Conservation (phyloP, 495 filamentous ascomycete species). For the Aspergillus avenaceus region DNA sequence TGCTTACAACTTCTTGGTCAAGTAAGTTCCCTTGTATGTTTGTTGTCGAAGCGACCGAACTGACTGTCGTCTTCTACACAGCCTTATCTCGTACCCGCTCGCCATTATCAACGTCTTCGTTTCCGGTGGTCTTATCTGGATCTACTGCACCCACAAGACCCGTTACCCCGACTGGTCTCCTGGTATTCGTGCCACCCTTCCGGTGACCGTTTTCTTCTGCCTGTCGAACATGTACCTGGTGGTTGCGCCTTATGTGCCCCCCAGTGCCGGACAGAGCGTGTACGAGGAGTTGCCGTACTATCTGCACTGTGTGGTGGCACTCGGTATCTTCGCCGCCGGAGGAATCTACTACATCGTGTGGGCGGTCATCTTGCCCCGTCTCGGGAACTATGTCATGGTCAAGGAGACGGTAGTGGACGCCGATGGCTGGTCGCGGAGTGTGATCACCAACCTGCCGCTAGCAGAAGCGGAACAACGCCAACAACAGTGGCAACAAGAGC, state of each 20-base stretch:
- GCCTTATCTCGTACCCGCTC: slow-evolving; percentile 58
- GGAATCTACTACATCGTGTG: slow-evolving; percentile 55
- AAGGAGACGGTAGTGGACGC: slow-evolving; percentile 54
- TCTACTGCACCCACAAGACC: slow-evolving; percentile 47
- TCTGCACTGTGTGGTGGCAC: slow-evolving; percentile 55
- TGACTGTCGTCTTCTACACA: too few relatives aligned
- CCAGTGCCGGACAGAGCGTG: slow-evolving; percentile 52
- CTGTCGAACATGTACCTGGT: slow-evolving; percentile 55
- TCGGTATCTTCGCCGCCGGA: slow-evolving; percentile 52
- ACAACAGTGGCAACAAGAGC: background rate
- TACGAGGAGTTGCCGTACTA: slow-evolving; percentile 63
- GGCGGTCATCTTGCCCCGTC: slow-evolving; percentile 49
- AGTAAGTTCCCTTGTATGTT: slow-evolving; percentile 33
- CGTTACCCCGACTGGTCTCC: slow-evolving; percentile 35
- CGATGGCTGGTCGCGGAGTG: slow-evolving; percentile 49
- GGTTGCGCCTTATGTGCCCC: slow-evolving; percentile 63
- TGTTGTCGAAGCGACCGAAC: too few relatives aligned
- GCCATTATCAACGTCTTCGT: slow-evolving; percentile 60
- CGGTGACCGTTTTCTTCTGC: slow-evolving; percentile 53
- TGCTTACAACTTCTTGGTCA: slow-evolving; percentile 60
- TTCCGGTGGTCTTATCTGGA: slow-evolving; percentile 49
- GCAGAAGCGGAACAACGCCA: slow-evolving; percentile 4
- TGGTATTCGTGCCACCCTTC: slow-evolving; percentile 29
- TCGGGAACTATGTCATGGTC: slow-evolving; percentile 54
- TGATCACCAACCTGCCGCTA: slow-evolving; percentile 28